Conservation (phyloP, 257 asterid species). For the Coffea canephora region DNA sequence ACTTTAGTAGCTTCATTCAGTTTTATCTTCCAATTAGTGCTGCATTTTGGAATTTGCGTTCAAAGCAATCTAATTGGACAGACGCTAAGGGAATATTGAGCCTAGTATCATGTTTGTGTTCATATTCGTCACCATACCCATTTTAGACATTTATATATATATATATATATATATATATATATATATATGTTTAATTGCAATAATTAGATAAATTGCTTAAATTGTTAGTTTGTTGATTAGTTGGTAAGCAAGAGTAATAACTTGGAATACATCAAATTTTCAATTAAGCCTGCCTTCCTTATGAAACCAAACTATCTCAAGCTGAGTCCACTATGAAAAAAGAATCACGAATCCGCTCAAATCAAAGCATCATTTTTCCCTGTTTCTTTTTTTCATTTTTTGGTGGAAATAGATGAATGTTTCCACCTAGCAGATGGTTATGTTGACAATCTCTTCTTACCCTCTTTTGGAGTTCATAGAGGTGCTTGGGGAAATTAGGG, state of each 20-base stretch:
- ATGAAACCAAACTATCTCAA: not conserved
- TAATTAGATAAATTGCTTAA: not conserved
- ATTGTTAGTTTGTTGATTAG: too few species aligned
- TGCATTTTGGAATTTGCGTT: not conserved
- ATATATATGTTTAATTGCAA: not conserved
- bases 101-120: not conserved
- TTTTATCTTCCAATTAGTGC: not conserved
- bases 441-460: not conserved
- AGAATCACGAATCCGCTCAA: not conserved
- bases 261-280: not conserved
- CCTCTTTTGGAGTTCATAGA: not conserved
- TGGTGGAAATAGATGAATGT: not conserved
- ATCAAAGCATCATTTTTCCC: not conserved
- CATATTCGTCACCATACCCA: not conserved
- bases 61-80: not conserved
- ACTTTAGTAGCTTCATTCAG: not conserved
- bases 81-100: not conserved
- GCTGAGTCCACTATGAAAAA: not conserved
- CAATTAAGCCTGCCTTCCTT: not conserved
- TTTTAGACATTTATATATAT: not conserved
- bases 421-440: conserved; percentile 1
- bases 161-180: not conserved
- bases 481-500: not conserved
- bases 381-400: not conserved
- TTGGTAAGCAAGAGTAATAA: not conserved